Evolutionary conservation across 495 filamentous ascomycete genomes (phyloP).

Genomic region (Gamarada debralockiae): DNA sequence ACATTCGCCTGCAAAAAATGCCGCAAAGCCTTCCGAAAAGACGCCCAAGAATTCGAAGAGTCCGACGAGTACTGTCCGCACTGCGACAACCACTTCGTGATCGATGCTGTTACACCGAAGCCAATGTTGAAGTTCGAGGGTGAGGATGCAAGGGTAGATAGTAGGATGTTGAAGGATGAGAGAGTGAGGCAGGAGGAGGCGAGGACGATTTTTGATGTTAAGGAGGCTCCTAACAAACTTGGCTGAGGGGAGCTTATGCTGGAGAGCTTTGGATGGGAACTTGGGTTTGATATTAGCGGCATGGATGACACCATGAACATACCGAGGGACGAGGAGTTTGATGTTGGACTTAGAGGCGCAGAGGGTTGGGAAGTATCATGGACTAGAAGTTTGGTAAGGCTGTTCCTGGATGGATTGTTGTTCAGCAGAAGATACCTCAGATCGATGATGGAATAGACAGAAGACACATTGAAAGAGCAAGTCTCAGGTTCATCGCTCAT

Average conservation of each 20-base stretch:
- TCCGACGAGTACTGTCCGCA: conserved; percentile 99
- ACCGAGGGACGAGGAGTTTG: background rate
- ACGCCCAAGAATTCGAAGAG: conserved; percentile 87
- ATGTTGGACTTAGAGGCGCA: background rate
- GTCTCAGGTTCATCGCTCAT: conserved; percentile 23
- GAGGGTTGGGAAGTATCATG: no score
- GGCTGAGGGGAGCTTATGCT: conserved; percentile 46
- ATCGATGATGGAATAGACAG: background rate
- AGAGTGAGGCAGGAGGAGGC: conserved; percentile 60
- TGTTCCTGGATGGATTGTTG: background rate
- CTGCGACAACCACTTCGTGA: conserved; percentile 96
- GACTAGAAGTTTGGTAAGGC: no score
- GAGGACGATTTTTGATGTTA: conserved; percentile 69
- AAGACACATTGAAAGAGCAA: no score
- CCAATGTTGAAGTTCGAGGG: conserved; percentile 79
- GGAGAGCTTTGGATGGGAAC: background rate
- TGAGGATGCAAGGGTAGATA: conserved; percentile 80
- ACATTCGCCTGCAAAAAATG: conserved; percentile 96
- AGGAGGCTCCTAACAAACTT: conserved; percentile 67
- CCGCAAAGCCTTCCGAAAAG: conserved; percentile 95
- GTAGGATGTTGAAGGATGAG: conserved; percentile 91
- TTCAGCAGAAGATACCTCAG: background rate
- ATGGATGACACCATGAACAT: conserved; percentile 4
- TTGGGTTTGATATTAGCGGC: conserved; percentile 25
- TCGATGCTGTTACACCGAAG: conserved; percentile 82